These are phyloP conservation scores for Wallemia mellicola DNA, from an alignment of 1,284 basidiomycete genomes.

Conservation along the genomic window DNA sequence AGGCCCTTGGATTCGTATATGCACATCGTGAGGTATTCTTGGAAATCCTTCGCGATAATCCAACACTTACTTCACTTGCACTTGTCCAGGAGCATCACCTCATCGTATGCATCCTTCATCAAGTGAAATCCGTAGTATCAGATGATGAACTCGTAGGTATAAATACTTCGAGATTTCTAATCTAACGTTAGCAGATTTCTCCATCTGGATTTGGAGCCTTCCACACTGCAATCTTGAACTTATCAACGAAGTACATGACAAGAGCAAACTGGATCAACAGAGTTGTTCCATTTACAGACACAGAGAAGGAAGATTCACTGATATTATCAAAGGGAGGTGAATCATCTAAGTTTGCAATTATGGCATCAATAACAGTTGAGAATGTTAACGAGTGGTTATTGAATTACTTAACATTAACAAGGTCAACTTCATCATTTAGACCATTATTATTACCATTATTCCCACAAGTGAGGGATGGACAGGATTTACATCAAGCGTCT, in stretches of 20 bases:
- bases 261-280: slow-evolving; percentile 27
- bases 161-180: slow-evolving; percentile 1
- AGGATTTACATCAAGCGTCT: slow-evolving; percentile 21
- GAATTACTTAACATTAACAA: slow-evolving; percentile 8
- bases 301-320: slow-evolving; percentile 29
- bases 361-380: neutral
- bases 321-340: slow-evolving; percentile 22
- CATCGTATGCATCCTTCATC: slow-evolving; percentile 35
- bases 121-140: slow-evolving; percentile 33
- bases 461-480: slow-evolving; percentile 31
- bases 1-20: slow-evolving; percentile 45
- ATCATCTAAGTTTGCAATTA: slow-evolving; percentile 3
- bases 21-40: slow-evolving; percentile 49
- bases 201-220: slow-evolving; percentile 44
- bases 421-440: slow-evolving; percentile 18
- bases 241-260: slow-evolving; percentile 47
- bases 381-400: slow-evolving; percentile 4
- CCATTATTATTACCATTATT: slow-evolving; percentile 12
- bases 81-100: slow-evolving; percentile 45
- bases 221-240: slow-evolving; percentile 43
- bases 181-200: slow-evolving; percentile 25
- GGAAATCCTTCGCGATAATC: slow-evolving; percentile 41
- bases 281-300: slow-evolving; percentile 36
- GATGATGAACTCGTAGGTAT: slow-evolving; percentile 40
- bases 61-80: slow-evolving; percentile 29